A percentile compares a stretch with the other conserved stretches of the same genome.
Evolutionary conservation across 352 stramenopile species (phyloP).

Genomic region (Pythium periplocum): DNA sequence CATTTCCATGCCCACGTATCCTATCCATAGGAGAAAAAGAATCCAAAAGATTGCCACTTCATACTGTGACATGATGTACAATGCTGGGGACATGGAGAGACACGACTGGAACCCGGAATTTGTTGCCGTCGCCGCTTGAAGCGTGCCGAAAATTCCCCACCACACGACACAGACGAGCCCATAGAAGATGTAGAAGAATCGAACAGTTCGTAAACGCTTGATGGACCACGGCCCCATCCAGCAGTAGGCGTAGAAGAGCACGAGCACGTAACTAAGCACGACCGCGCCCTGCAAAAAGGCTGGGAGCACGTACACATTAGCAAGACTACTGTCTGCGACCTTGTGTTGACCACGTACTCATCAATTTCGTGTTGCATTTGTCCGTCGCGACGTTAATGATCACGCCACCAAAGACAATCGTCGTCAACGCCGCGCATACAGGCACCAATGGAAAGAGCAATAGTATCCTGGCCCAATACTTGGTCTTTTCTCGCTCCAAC

Average conservation of each 20-base stretch:
- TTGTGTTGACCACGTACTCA: conserved; percentile 30
- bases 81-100: conserved; percentile 51
- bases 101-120: conserved; percentile 64
- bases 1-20: conserved; percentile 51
- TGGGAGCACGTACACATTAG: conserved; percentile 12
- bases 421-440: conserved; percentile 49
- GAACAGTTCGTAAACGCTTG: conserved; percentile 44
- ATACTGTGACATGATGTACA: conserved; percentile 70
- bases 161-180: conserved; percentile 51
- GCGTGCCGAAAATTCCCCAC: conserved; percentile 64
- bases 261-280: conserved; percentile 53
- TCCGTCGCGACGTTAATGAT: conserved; percentile 65
- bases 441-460: conserved; percentile 62
- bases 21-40: conserved; percentile 34
- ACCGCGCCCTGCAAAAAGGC: conserved; percentile 64
- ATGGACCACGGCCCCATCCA: conserved; percentile 64
- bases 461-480: conserved; percentile 63
- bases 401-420: conserved; percentile 55
- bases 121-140: conserved; percentile 49
- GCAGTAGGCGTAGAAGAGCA: conserved; percentile 68
- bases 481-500: conserved; percentile 55
- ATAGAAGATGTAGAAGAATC: conserved; percentile 60
- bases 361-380: conserved; percentile 61
- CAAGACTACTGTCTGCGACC: background rate
- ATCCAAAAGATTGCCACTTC: conserved; percentile 67